Conservation (phyloP, 2,329 filamentous ascomycete genomes). For the Malbranchea zuffiana region DNA sequence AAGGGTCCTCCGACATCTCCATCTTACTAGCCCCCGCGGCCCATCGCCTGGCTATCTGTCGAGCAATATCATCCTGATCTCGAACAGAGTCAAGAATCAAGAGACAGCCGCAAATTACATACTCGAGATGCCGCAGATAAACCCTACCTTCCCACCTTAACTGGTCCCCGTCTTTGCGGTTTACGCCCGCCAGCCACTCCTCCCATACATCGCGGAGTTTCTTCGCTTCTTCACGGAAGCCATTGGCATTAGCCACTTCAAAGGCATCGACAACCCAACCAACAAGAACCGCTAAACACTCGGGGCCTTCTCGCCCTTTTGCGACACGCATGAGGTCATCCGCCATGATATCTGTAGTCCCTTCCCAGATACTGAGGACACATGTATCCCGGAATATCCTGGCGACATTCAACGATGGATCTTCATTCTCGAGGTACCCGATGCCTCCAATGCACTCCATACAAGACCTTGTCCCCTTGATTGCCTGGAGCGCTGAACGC, state of each 20-base stretch:
- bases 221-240: slow-evolving; percentile 33
- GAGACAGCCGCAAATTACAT: slow-evolving; percentile 24
- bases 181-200: slow-evolving; percentile 12
- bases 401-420: slow-evolving; percentile 54
- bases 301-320: slow-evolving; percentile 19
- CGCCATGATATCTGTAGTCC: slow-evolving; percentile 58
- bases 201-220: slow-evolving; percentile 15
- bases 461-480: slow-evolving; percentile 19
- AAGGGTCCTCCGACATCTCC: slow-evolving; percentile 2
- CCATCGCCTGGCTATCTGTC: slow-evolving; percentile 19
- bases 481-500: slow-evolving; percentile 18
- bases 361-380: slow-evolving; percentile 59
- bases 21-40: slow-evolving; percentile 8
- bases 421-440: slow-evolving; percentile 29
- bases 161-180: slow-evolving; percentile 18
- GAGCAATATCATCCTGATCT: slow-evolving; percentile 23
- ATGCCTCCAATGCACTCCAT: slow-evolving; percentile 27
- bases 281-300: slow-evolving; percentile 19
- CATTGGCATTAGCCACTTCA: slow-evolving; percentile 37
- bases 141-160: slow-evolving; percentile 23
- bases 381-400: slow-evolving; percentile 53
- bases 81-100: slow-evolving; percentile 25
- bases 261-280: slow-evolving; percentile 39
- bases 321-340: slow-evolving; percentile 38
- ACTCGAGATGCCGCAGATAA: slow-evolving; percentile 23